A percentile compares a stretch with the other conserved stretches of the same genome.
These are phyloP conservation scores for Lasiodiplodia theobromae DNA, from an alignment of 2,329 filamentous ascomycete species.

Conservation along the genomic window DNA sequence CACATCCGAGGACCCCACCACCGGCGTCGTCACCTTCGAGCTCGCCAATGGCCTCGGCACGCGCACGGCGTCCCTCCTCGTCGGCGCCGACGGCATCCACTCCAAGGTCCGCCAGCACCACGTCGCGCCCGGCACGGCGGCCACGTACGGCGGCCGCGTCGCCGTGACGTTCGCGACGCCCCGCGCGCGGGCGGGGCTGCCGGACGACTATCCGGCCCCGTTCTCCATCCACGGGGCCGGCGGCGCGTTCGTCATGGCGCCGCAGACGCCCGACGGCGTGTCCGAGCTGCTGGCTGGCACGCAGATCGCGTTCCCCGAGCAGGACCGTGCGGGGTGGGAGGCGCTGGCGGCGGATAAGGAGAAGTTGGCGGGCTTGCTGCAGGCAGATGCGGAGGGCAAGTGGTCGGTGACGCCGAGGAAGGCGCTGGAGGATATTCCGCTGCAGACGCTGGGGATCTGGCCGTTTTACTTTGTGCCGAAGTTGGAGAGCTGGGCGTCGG, in stretches of 20 bases:
- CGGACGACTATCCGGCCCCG: slow-evolving; percentile 35
- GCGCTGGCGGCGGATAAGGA: slow-evolving; percentile 42
- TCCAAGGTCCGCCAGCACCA: slow-evolving; percentile 59
- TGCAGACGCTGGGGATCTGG: slow-evolving; percentile 35
- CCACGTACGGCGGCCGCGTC: slow-evolving; percentile 60
- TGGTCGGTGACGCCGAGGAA: slow-evolving; percentile 34
- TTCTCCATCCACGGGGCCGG: slow-evolving; percentile 45
- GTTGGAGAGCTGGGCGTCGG: slow-evolving; percentile 32
- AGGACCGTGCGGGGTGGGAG: slow-evolving; percentile 42
- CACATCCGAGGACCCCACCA: slow-evolving; percentile 34
- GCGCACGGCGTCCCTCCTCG: slow-evolving; percentile 52
- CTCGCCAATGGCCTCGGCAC: slow-evolving; percentile 58
- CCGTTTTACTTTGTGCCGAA: slow-evolving; percentile 36
- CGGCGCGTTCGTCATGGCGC: slow-evolving; percentile 49
- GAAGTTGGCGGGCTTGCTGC: slow-evolving; percentile 31
- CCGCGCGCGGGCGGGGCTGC: slow-evolving; percentile 11
- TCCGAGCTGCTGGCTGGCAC: slow-evolving; percentile 46
- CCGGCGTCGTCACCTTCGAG: slow-evolving; percentile 51
- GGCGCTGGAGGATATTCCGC: slow-evolving; percentile 32
- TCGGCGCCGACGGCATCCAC: slow-evolving; percentile 68
- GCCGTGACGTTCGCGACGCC: slow-evolving; percentile 46
- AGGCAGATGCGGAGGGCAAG: slow-evolving; percentile 14
- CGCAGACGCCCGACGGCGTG: slow-evolving; percentile 43
- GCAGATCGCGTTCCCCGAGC: slow-evolving; percentile 44
- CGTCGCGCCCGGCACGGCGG: slow-evolving; percentile 55